phyloP scores from a whole-genome alignment of 768 basidiomycete genomes.

The Chlorophyllum brunneum region DNA sequence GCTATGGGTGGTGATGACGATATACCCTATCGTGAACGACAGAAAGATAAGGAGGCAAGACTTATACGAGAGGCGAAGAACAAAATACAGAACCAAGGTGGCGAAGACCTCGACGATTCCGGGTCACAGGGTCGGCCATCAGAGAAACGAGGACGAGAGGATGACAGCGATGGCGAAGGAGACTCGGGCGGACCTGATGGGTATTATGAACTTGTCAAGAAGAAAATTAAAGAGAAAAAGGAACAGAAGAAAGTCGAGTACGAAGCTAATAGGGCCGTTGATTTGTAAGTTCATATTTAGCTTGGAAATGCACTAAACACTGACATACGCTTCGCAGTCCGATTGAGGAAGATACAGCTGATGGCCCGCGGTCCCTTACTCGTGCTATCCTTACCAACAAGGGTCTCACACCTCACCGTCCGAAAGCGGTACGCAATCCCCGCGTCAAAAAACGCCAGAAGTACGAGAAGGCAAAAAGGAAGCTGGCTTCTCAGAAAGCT shows the following conservation, averaged over 20 bases:
- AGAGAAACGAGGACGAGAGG: slow-evolving; percentile 32
- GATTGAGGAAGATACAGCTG: slow-evolving; percentile 26
- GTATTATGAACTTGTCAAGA: slow-evolving; percentile 90
- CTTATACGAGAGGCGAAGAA: slow-evolving; percentile 50
- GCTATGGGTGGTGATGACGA: slow-evolving; percentile 92
- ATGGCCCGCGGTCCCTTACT: slow-evolving; percentile 85
- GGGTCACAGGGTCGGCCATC: slow-evolving; percentile 36
- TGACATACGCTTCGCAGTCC: slow-evolving; percentile 7
- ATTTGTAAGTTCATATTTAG: slow-evolving; percentile 41
- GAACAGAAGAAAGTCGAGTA: slow-evolving; percentile 79
- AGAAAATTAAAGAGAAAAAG: slow-evolving; percentile 65
- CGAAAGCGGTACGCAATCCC: slow-evolving; percentile 91
- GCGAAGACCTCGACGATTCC: slow-evolving; percentile 63
- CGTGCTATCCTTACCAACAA: slow-evolving; percentile 91
- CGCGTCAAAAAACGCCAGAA: slow-evolving; percentile 94
- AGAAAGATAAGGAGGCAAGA: slow-evolving; percentile 57
- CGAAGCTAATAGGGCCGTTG: slow-evolving; percentile 55
- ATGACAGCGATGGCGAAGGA: slow-evolving; percentile 36
- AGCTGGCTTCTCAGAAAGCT: slow-evolving; percentile 82
- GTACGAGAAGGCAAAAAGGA: slow-evolving; percentile 95
- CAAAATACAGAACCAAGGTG: slow-evolving; percentile 45
- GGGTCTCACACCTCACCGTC: slow-evolving; percentile 86
- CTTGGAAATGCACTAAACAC: slow-evolving; percentile 7
- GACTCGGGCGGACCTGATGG: slow-evolving; percentile 56
- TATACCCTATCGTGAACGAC: slow-evolving; percentile 80